A percentile compares a stretch with the other conserved stretches of the same genome.
phyloP scores from a whole-genome alignment of 306 rosid species.

The Cucurbita pepo region DNA sequence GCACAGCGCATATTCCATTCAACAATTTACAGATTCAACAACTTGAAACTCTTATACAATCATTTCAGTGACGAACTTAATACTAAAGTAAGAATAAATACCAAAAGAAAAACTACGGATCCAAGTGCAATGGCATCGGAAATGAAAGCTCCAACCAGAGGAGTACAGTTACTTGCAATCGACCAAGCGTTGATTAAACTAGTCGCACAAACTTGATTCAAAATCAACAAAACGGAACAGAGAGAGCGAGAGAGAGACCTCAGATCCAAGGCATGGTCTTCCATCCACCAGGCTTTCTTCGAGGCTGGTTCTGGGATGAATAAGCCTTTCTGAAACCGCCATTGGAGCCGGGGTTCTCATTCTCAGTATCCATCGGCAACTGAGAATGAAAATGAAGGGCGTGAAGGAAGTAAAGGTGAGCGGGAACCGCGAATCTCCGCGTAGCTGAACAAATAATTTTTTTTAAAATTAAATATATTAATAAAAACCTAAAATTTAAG shows the following conservation, averaged over 20 bases:
- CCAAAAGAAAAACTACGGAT: constrained; percentile 40
- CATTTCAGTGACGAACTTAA: neutral
- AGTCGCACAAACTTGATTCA: constrained; percentile 55
- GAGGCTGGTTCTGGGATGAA: neutral
- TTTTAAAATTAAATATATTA: no score
- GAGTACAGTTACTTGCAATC: constrained; percentile 43
- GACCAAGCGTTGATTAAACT: constrained; percentile 49
- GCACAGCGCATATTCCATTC: neutral
- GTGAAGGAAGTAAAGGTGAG: no score
- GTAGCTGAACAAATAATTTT: no score
- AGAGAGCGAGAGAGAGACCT: constrained; percentile 6
- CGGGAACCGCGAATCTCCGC: no score
- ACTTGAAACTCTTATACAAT: neutral
- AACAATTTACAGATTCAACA: neutral
- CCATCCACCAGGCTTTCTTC: constrained; percentile 66
- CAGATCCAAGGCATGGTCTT: constrained; percentile 71
- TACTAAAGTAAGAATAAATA: neutral
- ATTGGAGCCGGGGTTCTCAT: neutral
- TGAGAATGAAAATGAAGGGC: no score
- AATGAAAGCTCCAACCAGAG: constrained; percentile 70
- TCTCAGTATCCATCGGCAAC: neutral
- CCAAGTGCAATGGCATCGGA: constrained; percentile 71
- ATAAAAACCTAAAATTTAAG: no score
- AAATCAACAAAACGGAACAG: neutral
- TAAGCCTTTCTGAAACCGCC: neutral